A percentile compares a stretch with the other conserved stretches of the same genome.
These are phyloP conservation scores for Calonectria pauciramosa DNA, from an alignment of 2,329 filamentous ascomycete genomes.

Conservation along the genomic window DNA sequence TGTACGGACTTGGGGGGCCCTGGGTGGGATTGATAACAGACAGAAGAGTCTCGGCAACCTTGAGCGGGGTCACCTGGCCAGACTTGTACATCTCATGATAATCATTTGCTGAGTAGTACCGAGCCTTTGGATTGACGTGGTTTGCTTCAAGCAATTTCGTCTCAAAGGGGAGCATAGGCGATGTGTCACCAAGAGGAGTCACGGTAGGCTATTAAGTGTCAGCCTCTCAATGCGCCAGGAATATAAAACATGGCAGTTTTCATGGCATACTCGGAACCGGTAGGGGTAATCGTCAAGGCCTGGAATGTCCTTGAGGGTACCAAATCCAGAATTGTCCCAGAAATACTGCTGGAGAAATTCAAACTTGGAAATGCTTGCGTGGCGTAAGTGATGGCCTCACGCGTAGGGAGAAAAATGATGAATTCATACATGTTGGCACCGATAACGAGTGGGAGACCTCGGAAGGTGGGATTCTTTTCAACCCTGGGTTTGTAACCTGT, in stretches of 20 bases:
- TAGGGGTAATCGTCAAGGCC: conserved; percentile 60
- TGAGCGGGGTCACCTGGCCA: conserved; percentile 77
- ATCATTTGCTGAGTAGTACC: conserved; percentile 80
- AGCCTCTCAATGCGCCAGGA: background rate
- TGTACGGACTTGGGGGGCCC: conserved; percentile 70
- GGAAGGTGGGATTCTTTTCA: conserved; percentile 77
- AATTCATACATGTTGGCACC: conserved; percentile 70
- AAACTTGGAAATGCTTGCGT: conserved; percentile 69
- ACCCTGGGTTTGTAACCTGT: conserved; percentile 51
- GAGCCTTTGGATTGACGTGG: conserved; percentile 57
- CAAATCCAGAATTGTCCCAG: conserved; percentile 77
- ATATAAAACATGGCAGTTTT: too few relatives aligned
- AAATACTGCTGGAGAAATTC: conserved; percentile 73
- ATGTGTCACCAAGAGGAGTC: conserved; percentile 61
- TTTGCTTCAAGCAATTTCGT: conserved; percentile 57
- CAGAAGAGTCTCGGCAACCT: conserved; percentile 79
- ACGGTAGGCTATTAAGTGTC: conserved; percentile 64
- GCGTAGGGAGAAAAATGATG: background rate
- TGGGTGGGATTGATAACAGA: conserved; percentile 76
- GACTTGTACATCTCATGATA: conserved; percentile 82
- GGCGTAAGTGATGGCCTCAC: conserved; percentile 3
- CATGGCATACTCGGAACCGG: conserved; percentile 62
- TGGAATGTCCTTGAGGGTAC: conserved; percentile 60
- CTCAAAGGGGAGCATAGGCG: conserved; percentile 56
- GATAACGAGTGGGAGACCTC: conserved; percentile 74